Conservation (phyloP, 2,329 filamentous ascomycete genomes). For the Arthrobotrys pseudoclavata region DNA sequence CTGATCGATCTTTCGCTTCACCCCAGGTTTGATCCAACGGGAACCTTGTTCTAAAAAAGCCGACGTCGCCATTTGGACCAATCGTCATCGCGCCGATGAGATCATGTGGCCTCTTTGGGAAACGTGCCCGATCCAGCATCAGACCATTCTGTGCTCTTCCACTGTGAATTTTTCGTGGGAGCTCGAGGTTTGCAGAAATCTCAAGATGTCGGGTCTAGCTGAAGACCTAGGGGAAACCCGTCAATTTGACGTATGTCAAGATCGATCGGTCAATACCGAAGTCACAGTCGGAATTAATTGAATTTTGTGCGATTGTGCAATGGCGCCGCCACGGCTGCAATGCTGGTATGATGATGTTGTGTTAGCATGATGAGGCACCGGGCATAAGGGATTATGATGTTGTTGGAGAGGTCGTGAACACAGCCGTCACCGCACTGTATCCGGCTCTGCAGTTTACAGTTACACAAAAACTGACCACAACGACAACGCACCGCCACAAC, state of each 20-base stretch:
- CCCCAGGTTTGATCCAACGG: not conserved
- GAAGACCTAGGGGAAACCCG: constrained; percentile 17
- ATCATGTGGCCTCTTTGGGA: constrained; percentile 35
- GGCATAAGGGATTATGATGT: not conserved
- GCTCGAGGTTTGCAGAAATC: constrained; percentile 24
- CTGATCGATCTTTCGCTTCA: constrained; percentile 34
- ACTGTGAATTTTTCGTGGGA: constrained; percentile 22
- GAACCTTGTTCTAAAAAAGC: constrained; percentile 14
- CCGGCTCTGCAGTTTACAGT: not conserved
- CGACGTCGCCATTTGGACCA: constrained; percentile 14
- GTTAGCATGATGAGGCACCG: not conserved
- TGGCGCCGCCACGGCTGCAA: not conserved
- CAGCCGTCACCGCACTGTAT: too few relatives aligned
- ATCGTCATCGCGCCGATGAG: constrained; percentile 35
- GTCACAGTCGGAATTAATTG: not conserved
- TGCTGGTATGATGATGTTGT: not conserved
- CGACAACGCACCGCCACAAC: constrained; percentile 5
- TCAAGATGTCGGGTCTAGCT: constrained; percentile 1
- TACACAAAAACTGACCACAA: constrained; percentile 10
- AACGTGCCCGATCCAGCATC: constrained; percentile 8
- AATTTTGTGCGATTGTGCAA: not conserved
- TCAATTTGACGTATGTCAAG: not conserved
- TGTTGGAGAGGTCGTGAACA: not conserved
- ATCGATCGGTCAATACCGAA: constrained; percentile 16
- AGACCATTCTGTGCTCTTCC: constrained; percentile 6